phyloP scores from a whole-genome alignment of 2,329 filamentous ascomycete species.

The Aureobasidium subglaciale region DNA sequence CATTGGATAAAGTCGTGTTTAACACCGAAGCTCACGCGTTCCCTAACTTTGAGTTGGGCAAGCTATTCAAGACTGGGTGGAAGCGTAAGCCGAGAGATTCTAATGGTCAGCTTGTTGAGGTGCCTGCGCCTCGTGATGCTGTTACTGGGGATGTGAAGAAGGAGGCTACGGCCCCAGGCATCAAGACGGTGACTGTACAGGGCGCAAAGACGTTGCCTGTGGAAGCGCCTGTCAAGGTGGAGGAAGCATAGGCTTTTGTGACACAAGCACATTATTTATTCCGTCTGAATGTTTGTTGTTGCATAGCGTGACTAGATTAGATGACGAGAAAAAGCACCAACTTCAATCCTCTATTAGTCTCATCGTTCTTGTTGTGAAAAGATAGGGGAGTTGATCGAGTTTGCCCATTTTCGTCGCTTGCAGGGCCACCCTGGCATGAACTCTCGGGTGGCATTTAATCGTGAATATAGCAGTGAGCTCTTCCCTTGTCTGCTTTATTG shows the following conservation, averaged over 20 bases:
- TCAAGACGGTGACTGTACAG: neutral
- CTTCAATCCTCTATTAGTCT: too few species aligned
- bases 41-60: constrained; percentile 75
- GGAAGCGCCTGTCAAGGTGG: neutral
- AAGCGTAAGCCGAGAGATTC: constrained; percentile 55
- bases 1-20: constrained; percentile 79
- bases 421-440: too few species aligned
- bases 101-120: constrained; percentile 20
- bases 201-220: neutral
- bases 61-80: constrained; percentile 76
- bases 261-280: too few species aligned
- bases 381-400: too few species aligned
- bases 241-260: neutral
- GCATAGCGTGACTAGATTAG: too few species aligned
- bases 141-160: constrained; percentile 1
- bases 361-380: too few species aligned
- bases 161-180: neutral
- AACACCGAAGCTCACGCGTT: constrained; percentile 95
- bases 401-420: too few species aligned
- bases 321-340: too few species aligned
- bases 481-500: too few species aligned
- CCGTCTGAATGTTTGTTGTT: too few species aligned
- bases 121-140: neutral
- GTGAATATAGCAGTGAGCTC: too few species aligned
- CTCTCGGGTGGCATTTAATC: too few species aligned